A percentile compares a stretch with the other conserved stretches of the same genome.
phyloP scores from a whole-genome alignment of 139 green algal genomes.

The Ulvella scutata region DNA sequence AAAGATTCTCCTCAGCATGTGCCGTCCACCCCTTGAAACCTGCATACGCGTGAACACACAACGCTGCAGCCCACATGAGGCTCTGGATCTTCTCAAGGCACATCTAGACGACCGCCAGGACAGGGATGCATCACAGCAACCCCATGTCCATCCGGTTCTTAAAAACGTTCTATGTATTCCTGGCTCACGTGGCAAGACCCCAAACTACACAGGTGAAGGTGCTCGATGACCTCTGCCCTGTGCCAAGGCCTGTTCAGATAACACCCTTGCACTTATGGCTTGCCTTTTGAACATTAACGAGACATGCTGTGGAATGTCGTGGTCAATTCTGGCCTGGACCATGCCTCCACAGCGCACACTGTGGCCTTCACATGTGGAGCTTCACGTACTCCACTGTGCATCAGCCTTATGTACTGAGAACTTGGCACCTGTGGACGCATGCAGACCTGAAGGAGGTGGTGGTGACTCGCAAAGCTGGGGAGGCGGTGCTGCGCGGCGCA shows the following conservation, averaged over 20 bases:
- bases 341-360: background rate
- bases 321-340: too few species aligned
- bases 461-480: conserved; percentile 57
- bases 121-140: background rate
- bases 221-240: too few species aligned
- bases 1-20: background rate
- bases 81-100: background rate
- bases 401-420: background rate
- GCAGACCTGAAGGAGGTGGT: conserved; percentile 48
- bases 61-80: background rate
- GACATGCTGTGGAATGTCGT: too few species aligned
- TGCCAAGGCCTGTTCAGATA: too few species aligned
- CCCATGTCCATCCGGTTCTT: background rate
- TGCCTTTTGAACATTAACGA: background rate
- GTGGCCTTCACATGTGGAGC: too few species aligned
- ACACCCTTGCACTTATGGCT: background rate
- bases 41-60: background rate
- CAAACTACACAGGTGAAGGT: background rate
- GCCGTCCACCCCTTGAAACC: background rate
- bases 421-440: background rate
- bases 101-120: background rate
- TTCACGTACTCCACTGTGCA: too few species aligned
- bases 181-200: background rate
- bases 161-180: background rate
- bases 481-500: conserved; percentile 67